A percentile compares a stretch with the other conserved stretches of the same genome.
Conservation (phyloP, 2,329 filamentous ascomycete species). For the Byssothecium circinans region DNA sequence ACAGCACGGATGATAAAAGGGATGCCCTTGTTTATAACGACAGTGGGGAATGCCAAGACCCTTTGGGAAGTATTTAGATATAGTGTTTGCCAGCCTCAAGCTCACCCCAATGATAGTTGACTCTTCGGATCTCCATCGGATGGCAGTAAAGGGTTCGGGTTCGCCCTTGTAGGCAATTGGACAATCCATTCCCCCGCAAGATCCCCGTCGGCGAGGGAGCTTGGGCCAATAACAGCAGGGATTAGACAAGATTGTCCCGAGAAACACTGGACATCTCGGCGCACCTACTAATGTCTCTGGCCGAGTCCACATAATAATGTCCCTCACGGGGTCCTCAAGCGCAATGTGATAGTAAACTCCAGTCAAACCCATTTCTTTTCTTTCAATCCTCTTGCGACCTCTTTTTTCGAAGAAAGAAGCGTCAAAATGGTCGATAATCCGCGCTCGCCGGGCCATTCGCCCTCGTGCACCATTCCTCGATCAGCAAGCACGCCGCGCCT, state of each 20-base stretch:
- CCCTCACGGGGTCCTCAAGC: background rate
- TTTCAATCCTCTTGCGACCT: too few species aligned
- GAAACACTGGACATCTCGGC: background rate
- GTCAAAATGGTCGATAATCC: conserved; percentile 4
- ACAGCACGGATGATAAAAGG: background rate
- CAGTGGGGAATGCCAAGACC: too few species aligned
- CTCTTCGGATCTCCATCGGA: too few species aligned
- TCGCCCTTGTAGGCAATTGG: too few species aligned
- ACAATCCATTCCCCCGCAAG: too few species aligned
- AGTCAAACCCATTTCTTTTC: background rate
- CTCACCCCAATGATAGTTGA: too few species aligned
- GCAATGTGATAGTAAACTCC: background rate
- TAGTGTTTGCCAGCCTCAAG: too few species aligned
- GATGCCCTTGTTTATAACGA: too few species aligned
- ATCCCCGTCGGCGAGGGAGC: background rate
- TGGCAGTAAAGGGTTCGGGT: too few species aligned
- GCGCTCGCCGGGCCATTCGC: background rate
- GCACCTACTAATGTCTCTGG: background rate
- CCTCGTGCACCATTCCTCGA: conserved; percentile 13
- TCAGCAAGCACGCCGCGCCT: conserved; percentile 37
- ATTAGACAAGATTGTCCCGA: background rate
- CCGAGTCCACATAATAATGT: background rate
- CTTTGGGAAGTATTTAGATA: too few species aligned
- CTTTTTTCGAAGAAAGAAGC: background rate
- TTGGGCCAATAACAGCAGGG: background rate